Evolutionary conservation across 2,329 filamentous ascomycete genomes (phyloP), one percentile per base, ranked within the genome.

Genomic region (Nemania sp.): DNA sequence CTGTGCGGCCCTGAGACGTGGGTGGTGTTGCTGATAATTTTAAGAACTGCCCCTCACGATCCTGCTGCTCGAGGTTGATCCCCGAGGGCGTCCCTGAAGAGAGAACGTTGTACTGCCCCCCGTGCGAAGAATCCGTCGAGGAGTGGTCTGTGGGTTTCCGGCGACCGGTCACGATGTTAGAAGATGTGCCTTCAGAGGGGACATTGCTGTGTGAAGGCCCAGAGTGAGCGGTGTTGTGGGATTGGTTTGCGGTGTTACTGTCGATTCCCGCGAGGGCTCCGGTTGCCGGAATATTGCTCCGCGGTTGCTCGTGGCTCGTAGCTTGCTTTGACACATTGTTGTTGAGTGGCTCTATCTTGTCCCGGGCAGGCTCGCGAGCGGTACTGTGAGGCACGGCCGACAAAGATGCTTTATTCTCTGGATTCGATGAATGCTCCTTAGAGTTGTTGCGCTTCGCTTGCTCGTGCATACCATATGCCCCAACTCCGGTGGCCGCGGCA

Each of bases 81-180:
- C 75, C 74, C 0, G 74, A 75, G 0, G 75, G 70, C 1, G 72
- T 76, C 5, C 73, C 74, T n/a, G 71, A 73, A 2, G 70, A 8
- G 2, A 75, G 45, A 1, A 71, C 49, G 22, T 73, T 71, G 58
- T 77, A 75, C 26, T 72, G 63, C 13, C 43, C 27, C 6, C 20
- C 24, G 15, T 56, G 51, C n/a, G 43, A 45, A 0, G 41, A 18
- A n/a, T 24, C 24, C 10, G 64, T 22, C 18, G 6, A 26, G n/a
- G n/a, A 24, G 24, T 41, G n/a, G 15, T 15, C 53, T 29, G 32
- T 8, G 1, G 32, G 11, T 6, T 38, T 27, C 10, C 6, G 18
- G 15, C 10, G 27, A 32, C 29, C 20, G 29, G 20, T 7, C 10
- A 38, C 41, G 11, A 22, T 15, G 7, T 10, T 5, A 6, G 51